These are phyloP conservation scores for Closterium sp. DNA, from an alignment of 139 green algal species.

Conservation along the genomic window DNA sequence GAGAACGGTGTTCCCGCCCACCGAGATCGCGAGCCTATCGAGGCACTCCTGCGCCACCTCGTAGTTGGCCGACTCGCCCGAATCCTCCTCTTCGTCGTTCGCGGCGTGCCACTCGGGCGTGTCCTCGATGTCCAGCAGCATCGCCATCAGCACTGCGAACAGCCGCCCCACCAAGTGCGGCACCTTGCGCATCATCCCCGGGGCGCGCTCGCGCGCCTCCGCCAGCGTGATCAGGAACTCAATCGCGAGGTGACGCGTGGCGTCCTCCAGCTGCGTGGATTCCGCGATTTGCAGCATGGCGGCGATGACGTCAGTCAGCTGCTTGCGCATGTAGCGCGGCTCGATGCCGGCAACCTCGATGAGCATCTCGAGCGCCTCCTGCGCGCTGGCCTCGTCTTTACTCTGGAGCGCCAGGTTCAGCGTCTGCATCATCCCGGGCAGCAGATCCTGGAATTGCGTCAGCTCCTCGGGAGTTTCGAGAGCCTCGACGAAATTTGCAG, in stretches of 20 bases:
- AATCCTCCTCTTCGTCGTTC: slow-evolving; percentile 62
- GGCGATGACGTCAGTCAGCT: slow-evolving; percentile 75
- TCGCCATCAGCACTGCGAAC: slow-evolving; percentile 76
- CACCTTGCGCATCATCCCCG: slow-evolving; percentile 92
- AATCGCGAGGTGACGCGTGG: slow-evolving; percentile 73
- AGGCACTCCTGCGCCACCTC: slow-evolving; percentile 82
- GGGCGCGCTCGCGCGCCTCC: slow-evolving; percentile 86
- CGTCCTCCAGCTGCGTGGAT: slow-evolving; percentile 59
- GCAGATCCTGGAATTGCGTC: slow-evolving; percentile 70
- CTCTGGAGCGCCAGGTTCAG: slow-evolving; percentile 67
- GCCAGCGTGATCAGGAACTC: slow-evolving; percentile 95
- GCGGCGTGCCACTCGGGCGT: slow-evolving; percentile 73
- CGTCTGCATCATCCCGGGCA: slow-evolving; percentile 78
- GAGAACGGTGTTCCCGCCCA: slow-evolving; percentile 86
- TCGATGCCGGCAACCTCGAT: slow-evolving; percentile 89
- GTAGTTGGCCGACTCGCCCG: slow-evolving; percentile 29
- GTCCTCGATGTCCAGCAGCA: slow-evolving; percentile 95
- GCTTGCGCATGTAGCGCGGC: slow-evolving; percentile 84
- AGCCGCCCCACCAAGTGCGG: slow-evolving; percentile 78
- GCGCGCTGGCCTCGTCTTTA: slow-evolving; percentile 68
- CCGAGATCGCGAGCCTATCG: slow-evolving; percentile 83
- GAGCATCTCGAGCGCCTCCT: slow-evolving; percentile 89
- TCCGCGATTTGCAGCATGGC: slow-evolving; percentile 77
- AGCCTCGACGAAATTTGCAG: slow-evolving; percentile 70
- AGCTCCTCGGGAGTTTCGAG: slow-evolving; percentile 70